Evolutionary conservation across 1,284 basidiomycete species (phyloP).

Genomic region (Pterulicium gracile): DNA sequence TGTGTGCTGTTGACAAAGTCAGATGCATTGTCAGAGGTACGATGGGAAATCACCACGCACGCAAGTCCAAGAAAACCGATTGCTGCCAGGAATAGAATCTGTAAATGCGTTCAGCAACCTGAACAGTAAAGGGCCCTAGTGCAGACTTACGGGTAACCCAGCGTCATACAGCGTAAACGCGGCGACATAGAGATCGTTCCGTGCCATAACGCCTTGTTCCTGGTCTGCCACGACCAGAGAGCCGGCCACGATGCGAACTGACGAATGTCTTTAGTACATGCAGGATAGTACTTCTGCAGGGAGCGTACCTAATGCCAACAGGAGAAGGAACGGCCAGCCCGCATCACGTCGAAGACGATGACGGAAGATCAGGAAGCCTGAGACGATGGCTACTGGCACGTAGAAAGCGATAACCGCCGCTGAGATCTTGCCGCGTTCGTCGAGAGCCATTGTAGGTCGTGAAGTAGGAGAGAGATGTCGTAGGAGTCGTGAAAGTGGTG

Average conservation of each 20-base stretch:
- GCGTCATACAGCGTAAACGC: conserved; percentile 45
- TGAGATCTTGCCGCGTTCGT: conserved; percentile 41
- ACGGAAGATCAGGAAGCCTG: conserved; percentile 30
- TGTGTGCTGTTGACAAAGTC: conserved; percentile 24
- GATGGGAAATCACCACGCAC: conserved; percentile 26
- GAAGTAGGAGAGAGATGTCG: no score
- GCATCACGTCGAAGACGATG: conserved; percentile 44
- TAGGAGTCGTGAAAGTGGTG: no score
- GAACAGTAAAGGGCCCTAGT: neutral
- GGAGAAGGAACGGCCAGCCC: conserved; percentile 50
- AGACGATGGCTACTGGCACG: conserved; percentile 34
- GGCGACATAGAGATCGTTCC: conserved; percentile 33
- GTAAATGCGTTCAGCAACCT: neutral
- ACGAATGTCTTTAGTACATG: no score
- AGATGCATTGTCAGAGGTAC: conserved; percentile 4
- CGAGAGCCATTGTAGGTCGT: conserved; percentile 25
- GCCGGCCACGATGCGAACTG: conserved; percentile 49
- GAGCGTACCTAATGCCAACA: conserved; percentile 39
- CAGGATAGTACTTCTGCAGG: no score
- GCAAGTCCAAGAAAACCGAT: conserved; percentile 49
- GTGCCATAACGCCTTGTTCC: conserved; percentile 20
- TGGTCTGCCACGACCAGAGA: conserved; percentile 44
- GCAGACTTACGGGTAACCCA: conserved; percentile 32
- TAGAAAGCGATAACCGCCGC: conserved; percentile 46
- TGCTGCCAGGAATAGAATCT: conserved; percentile 34